Percentiles rank a stretch among this genome's conserved stretches.
These are phyloP conservation scores for Austroboletus rostrupii DNA, from an alignment of 1,284 basidiomycete species.

Conservation along the genomic window DNA sequence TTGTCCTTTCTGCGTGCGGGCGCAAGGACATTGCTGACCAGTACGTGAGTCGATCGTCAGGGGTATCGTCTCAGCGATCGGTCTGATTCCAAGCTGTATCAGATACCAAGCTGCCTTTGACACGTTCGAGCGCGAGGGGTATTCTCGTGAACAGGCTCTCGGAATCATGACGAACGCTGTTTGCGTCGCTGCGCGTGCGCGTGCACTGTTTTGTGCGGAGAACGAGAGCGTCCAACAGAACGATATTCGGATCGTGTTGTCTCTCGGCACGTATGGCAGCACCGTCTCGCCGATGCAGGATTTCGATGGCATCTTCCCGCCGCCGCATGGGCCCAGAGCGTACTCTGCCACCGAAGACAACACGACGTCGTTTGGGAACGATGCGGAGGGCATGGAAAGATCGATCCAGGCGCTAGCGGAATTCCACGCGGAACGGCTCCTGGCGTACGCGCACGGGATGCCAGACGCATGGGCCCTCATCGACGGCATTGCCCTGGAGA, in stretches of 20 bases:
- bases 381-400: conserved; percentile 22
- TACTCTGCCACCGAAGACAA: conserved; percentile 33
- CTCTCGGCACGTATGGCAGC: conserved; percentile 74
- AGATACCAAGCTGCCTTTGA: conserved; percentile 64
- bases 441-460: conserved; percentile 45
- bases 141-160: conserved; percentile 40
- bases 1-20: conserved; percentile 57
- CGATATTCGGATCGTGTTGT: conserved; percentile 54
- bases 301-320: conserved; percentile 71
- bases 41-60: conserved; percentile 47
- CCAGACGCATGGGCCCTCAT: conserved; percentile 52
- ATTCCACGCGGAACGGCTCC: conserved; percentile 68
- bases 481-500: conserved; percentile 76
- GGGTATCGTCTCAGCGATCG: background rate
- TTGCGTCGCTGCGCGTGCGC: conserved; percentile 47
- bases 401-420: conserved; percentile 52
- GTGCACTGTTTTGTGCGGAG: conserved; percentile 32
- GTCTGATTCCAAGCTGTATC: background rate
- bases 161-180: conserved; percentile 56
- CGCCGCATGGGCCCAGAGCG: conserved; percentile 63
- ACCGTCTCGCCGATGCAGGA: conserved; percentile 67
- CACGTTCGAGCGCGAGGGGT: conserved; percentile 54
- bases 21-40: conserved; percentile 55
- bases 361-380: conserved; percentile 42
- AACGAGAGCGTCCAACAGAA: conserved; percentile 9